These are phyloP conservation scores for Psidium guajava DNA, from an alignment of 345 rosid species.

Conservation along the genomic window DNA sequence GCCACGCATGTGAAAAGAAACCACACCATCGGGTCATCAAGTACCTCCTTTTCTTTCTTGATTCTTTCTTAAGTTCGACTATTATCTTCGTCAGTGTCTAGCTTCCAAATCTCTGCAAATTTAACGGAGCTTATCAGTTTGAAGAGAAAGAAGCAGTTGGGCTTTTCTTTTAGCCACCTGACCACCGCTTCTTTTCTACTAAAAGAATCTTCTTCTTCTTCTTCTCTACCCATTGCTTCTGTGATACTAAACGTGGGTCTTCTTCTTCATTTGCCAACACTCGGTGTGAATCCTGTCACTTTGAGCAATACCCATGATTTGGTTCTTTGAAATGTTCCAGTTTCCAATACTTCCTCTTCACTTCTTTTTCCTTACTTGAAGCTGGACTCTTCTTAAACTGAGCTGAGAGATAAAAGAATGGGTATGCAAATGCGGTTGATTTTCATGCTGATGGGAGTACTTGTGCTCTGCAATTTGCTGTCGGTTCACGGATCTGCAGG, in stretches of 20 bases:
- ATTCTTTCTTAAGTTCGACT: not conserved
- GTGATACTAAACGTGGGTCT: slow-evolving; percentile 29
- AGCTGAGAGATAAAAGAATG: slow-evolving; percentile 3
- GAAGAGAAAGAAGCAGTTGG: not conserved
- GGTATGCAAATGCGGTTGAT: slow-evolving; percentile 12
- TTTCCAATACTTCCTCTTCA: slow-evolving; percentile 4
- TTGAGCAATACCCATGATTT: slow-evolving; percentile 4
- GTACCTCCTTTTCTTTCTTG: not conserved
- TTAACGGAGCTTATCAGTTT: not conserved
- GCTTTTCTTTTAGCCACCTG: not conserved
- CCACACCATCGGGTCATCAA: not conserved
- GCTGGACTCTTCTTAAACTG: not conserved
- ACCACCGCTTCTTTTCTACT: not conserved
- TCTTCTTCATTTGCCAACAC: not conserved
- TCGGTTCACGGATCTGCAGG: slow-evolving; percentile 49
- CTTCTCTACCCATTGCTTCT: slow-evolving; percentile 2
- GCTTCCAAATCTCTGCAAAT: not conserved
- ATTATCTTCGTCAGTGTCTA: not conserved
- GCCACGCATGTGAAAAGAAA: not conserved
- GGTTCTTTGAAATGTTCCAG: slow-evolving; percentile 8
- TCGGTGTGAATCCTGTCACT: not conserved
- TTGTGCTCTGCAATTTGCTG: slow-evolving; percentile 7
- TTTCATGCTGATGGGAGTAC: slow-evolving; percentile 18
- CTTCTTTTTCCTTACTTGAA: not conserved
- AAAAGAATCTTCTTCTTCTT: not conserved